These are phyloP conservation scores for Paramecium pentaurelia DNA, from an alignment of 73 alveolate species.

Conservation along the genomic window DNA sequence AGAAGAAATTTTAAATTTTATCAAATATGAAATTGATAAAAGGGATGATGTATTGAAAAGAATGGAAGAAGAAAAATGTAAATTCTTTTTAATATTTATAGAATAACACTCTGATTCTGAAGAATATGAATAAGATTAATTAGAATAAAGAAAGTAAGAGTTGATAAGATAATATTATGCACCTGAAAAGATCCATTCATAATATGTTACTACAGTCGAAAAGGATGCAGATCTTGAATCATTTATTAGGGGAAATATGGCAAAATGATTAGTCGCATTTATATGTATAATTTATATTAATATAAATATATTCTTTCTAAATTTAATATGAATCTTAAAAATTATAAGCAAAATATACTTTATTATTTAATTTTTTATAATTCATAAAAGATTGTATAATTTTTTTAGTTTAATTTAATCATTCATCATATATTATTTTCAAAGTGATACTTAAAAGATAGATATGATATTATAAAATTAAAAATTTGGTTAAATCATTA, in stretches of 20 bases:
- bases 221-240: neutral
- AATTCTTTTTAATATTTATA: neutral
- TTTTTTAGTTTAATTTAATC: no score
- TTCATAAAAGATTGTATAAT: no score
- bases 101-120: slow-evolving; percentile 12
- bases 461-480: no score
- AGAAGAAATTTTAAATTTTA: neutral
- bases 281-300: neutral
- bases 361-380: no score
- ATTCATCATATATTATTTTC: no score
- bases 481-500: no score
- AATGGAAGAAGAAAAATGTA: slow-evolving; percentile 32
- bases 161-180: slow-evolving; percentile 1
- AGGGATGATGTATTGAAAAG: neutral
- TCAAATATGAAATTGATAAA: neutral
- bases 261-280: neutral
- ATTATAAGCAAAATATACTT: no score
- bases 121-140: slow-evolving; percentile 1
- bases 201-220: neutral
- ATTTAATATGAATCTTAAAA: no score
- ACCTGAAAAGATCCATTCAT: neutral
- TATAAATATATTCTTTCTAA: no score
- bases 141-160: neutral
- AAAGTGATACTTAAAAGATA: no score
- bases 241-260: neutral